phyloP scores from a whole-genome alignment of 2,329 filamentous ascomycete species.

The Colletotrichum sp. region DNA sequence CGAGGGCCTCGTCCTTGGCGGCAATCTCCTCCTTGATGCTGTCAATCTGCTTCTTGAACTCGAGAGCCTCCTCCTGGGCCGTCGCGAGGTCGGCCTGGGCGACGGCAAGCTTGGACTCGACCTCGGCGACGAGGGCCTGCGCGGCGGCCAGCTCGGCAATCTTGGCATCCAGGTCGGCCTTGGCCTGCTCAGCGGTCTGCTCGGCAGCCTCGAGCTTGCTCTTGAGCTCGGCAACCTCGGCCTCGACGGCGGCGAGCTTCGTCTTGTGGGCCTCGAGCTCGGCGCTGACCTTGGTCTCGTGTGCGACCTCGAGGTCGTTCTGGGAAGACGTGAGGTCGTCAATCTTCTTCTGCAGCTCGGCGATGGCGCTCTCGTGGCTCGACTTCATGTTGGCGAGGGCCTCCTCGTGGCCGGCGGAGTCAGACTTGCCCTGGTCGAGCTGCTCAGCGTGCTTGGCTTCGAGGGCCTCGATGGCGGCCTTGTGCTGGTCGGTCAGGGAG shows the following conservation, averaged over 20 bases:
- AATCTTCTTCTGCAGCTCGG: conserved; percentile 60
- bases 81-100: conserved; percentile 47
- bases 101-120: conserved; percentile 51
- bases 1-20: conserved; percentile 53
- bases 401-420: conserved; percentile 52
- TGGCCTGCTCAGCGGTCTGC: conserved; percentile 46
- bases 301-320: conserved; percentile 48
- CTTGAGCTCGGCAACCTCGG: conserved; percentile 57
- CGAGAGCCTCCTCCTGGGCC: conserved; percentile 51
- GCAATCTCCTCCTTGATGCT: conserved; percentile 50
- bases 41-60: conserved; percentile 54
- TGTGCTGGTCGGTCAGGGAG: conserved; percentile 55
- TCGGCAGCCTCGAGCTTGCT: conserved; percentile 52
- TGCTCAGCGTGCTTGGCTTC: conserved; percentile 59
- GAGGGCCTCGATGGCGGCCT: conserved; percentile 52
- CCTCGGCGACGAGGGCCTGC: conserved; percentile 43
- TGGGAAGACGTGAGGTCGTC: conserved; percentile 56
- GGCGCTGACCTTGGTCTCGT: conserved; percentile 48
- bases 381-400: conserved; percentile 55
- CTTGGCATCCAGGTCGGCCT: conserved; percentile 50
- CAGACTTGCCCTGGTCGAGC: conserved; percentile 50
- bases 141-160: conserved; percentile 42
- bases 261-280: conserved; percentile 49
- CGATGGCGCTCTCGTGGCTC: conserved; percentile 51
- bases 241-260: conserved; percentile 56